phyloP scores from a whole-genome alignment of 805 yeast genomes.

The Wickerhamiella slavikovae region DNA sequence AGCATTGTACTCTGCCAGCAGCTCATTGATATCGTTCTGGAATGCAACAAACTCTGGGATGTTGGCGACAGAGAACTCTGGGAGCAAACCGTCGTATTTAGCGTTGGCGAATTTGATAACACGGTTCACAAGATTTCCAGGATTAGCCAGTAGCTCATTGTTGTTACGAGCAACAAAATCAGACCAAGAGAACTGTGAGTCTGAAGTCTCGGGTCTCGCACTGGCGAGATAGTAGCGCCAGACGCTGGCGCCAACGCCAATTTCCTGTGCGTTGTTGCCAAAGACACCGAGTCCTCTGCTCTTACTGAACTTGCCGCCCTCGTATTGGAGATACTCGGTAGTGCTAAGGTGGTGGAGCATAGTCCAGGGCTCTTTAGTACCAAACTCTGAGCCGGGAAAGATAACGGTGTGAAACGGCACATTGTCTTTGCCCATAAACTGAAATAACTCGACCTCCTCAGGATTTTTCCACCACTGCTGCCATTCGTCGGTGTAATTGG shows the following conservation, averaged over 20 bases:
- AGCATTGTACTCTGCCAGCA: conserved; percentile 39
- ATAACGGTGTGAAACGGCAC: conserved; percentile 98
- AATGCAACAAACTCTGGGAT: conserved; percentile 23
- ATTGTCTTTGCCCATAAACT: conserved; percentile 98
- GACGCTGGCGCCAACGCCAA: conserved; percentile 77
- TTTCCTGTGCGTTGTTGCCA: conserved; percentile 91
- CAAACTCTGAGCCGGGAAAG: conserved; percentile 83
- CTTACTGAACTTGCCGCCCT: conserved; percentile 94
- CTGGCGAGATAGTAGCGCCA: conserved; percentile 94
- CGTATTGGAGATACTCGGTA: conserved; percentile 93
- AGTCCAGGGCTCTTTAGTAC: conserved; percentile 81
- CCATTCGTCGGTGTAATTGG: conserved; percentile 73
- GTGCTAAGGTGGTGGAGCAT: conserved; percentile 77
- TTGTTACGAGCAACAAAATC: conserved; percentile 90
- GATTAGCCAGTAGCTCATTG: conserved; percentile 79
- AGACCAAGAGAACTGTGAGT: conserved; percentile 93
- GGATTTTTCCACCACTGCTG: conserved; percentile 87
- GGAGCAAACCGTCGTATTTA: conserved; percentile 81
- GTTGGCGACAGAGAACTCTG: conserved; percentile 34
- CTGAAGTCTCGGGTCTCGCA: conserved; percentile 87
- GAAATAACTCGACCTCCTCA: conserved; percentile 72
- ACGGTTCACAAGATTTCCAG: conserved; percentile 94
- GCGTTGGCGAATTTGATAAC: conserved; percentile 74
- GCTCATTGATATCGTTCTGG: conserved; percentile 33
- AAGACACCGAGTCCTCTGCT: conserved; percentile 97